phyloP scores from a whole-genome alignment of 768 basidiomycete species.

The Pisolithus microcarpus region DNA sequence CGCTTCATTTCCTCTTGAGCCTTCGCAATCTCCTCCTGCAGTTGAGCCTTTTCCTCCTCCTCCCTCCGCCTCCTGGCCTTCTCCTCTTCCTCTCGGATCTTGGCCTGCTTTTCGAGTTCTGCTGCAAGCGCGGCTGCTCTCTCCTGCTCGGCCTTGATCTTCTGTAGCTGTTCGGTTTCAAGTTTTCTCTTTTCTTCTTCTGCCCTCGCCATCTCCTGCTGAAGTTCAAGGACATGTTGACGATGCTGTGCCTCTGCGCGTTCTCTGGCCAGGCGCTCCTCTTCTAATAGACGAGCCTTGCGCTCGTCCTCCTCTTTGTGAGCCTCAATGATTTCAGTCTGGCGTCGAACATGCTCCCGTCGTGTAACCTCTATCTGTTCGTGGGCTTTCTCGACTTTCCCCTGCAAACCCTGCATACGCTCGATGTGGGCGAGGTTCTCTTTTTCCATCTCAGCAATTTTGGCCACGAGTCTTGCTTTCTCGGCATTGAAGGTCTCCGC shows the following conservation, averaged over 20 bases:
- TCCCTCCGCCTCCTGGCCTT: constrained; percentile 14
- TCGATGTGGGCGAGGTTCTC: constrained; percentile 13
- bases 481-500: constrained; percentile 34
- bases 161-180: constrained; percentile 19
- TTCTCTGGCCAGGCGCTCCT: constrained; percentile 23
- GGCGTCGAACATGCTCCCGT: constrained; percentile 20
- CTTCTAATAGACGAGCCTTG: constrained; percentile 23
- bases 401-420: constrained; percentile 21
- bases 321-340: constrained; percentile 19
- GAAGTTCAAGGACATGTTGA: constrained; percentile 22
- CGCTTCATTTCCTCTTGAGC: constrained; percentile 21
- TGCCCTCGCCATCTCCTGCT: constrained; percentile 20
- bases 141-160: constrained; percentile 22
- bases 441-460: constrained; percentile 21
- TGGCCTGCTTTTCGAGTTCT: constrained; percentile 22
- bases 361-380: constrained; percentile 24
- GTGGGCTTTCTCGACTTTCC: constrained; percentile 21
- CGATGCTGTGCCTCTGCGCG: constrained; percentile 24
- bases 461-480: constrained; percentile 27
- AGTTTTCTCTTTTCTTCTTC: constrained; percentile 18
- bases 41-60: constrained; percentile 22
- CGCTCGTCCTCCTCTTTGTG: constrained; percentile 23
- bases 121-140: constrained; percentile 24
- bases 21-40: constrained; percentile 24
- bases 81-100: constrained; percentile 21